Base-by-base conservation (phyloP, 345 rosid genomes). In the Combretum micranthum region DNA sequence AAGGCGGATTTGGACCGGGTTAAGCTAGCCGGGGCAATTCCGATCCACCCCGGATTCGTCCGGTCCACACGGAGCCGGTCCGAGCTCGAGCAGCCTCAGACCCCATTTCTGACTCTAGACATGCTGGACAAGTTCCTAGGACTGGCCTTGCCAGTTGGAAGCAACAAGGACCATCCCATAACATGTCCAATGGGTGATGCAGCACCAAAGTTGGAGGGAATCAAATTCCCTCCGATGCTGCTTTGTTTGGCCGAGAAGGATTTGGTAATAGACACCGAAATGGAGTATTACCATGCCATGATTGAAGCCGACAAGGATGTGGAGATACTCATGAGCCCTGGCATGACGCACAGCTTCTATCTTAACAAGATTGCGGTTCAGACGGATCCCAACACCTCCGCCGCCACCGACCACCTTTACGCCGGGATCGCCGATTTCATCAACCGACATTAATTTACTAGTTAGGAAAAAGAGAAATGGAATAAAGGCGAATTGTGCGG, bases 291-390 rank as follows among this genome's bases (percentile, higher is more conserved):
- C 42, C 82, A 83, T 48, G 80, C 72, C 3, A 60, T 77, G 93
- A 80, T 69, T 51, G 67, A 69, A 19, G 81, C 72, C 0, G 20
- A 57, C 0, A 78, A 83, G 66, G 75, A 76, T 0, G 81, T 82
- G 69, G 78, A 75, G 53, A 15, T 85, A 64, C 42, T 75, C 11
- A 59, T 71, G n/a, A 82, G 57, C 44, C 62, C 20, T 4, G 86
- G 81, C 37, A 64, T 82, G 83, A 80, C 80, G n/a, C 88, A 80
- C 19, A 69, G 83, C 26, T 85, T 85, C 51, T 85, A 80, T 39
- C 76, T 82, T 0, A 73, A 85, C 60, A 80, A 75, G 65, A 69
- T 80, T 11, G 84, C 88, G 0, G 44, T 80, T 13, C 78, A 82
- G 0, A 39, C 47, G 59, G 86, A 85, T 52, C 77, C 80, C 0